Conservation (phyloP, 2,329 filamentous ascomycete genomes). For the Stachybotrys chartarum region DNA sequence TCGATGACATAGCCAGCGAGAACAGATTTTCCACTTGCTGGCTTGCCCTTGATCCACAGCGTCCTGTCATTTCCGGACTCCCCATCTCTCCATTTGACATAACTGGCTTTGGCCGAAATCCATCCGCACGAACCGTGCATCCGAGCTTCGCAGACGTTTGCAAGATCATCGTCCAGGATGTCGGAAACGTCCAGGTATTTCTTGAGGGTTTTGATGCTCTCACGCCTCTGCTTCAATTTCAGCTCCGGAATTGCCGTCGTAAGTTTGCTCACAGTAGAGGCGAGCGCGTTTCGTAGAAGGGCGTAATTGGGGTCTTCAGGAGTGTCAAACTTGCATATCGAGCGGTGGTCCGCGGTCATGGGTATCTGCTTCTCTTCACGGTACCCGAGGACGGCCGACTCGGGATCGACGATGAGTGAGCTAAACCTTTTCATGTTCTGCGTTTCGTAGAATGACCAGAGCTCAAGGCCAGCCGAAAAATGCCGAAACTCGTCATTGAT, state of each 20-base stretch:
- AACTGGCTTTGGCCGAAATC: not conserved
- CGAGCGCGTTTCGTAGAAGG: not conserved
- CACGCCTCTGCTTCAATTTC: not conserved
- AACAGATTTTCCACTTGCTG: not conserved
- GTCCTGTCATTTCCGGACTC: not conserved
- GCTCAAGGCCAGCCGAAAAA: not conserved
- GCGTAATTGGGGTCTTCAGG: not conserved
- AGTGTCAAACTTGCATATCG: not conserved
- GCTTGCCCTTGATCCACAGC: not conserved
- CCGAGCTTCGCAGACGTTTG: not conserved
- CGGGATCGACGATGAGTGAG: not conserved
- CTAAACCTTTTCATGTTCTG: not conserved
- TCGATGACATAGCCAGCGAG: not conserved
- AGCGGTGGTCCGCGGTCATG: not conserved
- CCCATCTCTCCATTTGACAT: not conserved
- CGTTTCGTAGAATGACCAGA: conserved; percentile 1
- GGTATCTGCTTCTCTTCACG: not conserved
- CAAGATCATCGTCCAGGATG: not conserved
- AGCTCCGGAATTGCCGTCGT: not conserved
- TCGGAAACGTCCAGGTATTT: not conserved
- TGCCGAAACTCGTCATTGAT: not conserved
- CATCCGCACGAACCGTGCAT: not conserved
- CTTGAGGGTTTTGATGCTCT: not conserved
- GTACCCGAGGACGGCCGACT: not conserved
- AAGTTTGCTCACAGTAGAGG: not conserved